These are phyloP conservation scores for Eucalyptus caleyi DNA, from an alignment of 345 rosid species.

Conservation along the genomic window DNA sequence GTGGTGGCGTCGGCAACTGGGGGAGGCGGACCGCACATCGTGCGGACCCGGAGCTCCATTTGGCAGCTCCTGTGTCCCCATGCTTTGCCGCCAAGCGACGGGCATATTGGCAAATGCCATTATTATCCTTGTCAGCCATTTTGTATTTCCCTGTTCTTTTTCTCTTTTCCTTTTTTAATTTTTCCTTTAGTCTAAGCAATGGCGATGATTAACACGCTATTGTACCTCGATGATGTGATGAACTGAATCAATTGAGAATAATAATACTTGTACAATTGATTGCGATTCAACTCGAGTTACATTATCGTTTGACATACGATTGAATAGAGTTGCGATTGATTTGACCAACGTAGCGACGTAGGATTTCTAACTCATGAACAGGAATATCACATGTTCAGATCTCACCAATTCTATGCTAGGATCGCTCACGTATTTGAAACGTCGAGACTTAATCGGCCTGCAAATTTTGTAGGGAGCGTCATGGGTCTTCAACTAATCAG, in stretches of 20 bases:
- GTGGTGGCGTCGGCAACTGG: background rate
- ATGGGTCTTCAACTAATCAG: background rate
- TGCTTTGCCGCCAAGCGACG: background rate
- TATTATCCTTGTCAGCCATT: background rate
- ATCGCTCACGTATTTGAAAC: accelerated
- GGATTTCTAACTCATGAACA: accelerated
- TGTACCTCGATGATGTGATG: accelerated
- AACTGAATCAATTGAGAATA: accelerated
- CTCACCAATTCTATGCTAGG: accelerated
- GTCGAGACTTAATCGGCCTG: accelerated
- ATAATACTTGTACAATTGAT: background rate
- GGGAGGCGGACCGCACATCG: background rate
- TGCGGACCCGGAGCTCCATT: background rate
- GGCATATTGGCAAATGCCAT: background rate
- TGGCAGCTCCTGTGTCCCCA: background rate
- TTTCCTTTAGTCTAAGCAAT: background rate
- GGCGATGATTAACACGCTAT: accelerated
- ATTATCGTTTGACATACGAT: accelerated
- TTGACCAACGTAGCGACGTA: accelerated
- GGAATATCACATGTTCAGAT: accelerated
- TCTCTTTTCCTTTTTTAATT: background rate
- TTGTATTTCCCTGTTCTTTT: too few relatives aligned
- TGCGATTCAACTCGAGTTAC: accelerated
- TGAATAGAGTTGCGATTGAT: accelerated
- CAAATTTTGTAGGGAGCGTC: accelerated